Conservation (phyloP, 306 rosid genomes). For the Quercus glauca region DNA sequence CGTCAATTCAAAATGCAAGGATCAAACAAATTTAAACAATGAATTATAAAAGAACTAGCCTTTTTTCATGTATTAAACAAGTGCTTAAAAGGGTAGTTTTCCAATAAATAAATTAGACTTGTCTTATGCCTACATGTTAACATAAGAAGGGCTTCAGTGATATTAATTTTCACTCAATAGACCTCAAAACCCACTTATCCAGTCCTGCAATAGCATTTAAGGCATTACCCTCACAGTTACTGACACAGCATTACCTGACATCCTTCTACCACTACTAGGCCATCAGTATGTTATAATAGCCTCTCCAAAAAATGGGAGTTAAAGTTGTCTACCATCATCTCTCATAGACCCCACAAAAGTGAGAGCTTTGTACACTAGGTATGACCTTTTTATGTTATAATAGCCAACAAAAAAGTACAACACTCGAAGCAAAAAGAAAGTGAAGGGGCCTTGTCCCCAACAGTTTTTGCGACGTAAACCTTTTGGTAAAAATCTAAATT, state of each 20-base stretch:
- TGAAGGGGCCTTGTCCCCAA: background rate
- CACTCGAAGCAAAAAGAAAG: background rate
- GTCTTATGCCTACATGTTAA: background rate
- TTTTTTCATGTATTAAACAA: too few relatives aligned
- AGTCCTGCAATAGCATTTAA: background rate
- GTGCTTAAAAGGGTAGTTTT: too few relatives aligned
- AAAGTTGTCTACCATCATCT: too few relatives aligned
- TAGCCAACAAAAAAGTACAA: background rate
- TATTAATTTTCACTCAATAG: background rate
- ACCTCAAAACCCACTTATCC: background rate
- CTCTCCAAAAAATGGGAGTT: too few relatives aligned
- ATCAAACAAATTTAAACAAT: too few relatives aligned
- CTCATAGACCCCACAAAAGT: too few relatives aligned
- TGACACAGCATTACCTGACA: background rate
- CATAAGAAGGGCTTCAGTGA: background rate
- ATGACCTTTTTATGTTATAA: background rate
- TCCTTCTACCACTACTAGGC: background rate
- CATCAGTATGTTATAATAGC: background rate
- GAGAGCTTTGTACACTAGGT: too few relatives aligned
- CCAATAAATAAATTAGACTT: too few relatives aligned
- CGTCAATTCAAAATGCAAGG: too few relatives aligned
- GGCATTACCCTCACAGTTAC: background rate
- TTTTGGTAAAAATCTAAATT: background rate
- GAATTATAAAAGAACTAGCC: too few relatives aligned
- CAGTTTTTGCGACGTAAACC: background rate